Conservation (phyloP, 2,329 filamentous ascomycete genomes). For the Cyanodermella asteris region DNA sequence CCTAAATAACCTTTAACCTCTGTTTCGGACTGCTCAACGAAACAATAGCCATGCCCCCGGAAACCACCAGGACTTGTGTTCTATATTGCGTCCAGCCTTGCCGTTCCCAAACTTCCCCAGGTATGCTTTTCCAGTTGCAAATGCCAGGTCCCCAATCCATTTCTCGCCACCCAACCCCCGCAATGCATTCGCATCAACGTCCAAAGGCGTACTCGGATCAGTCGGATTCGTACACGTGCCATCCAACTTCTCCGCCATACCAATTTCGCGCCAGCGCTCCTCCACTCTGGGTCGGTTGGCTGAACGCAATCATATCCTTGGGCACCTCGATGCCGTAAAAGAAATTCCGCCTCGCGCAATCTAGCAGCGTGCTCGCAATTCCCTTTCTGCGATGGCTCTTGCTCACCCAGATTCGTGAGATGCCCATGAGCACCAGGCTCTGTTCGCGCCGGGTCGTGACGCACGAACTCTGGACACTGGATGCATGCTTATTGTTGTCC, state of each 20-base stretch:
- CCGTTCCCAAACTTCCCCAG: too few species aligned
- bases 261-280: constrained; percentile 34
- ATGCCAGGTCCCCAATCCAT: too few species aligned
- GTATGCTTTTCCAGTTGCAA: too few species aligned
- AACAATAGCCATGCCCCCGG: too few species aligned
- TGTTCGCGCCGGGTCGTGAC: constrained; percentile 23
- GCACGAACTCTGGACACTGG: constrained; percentile 14
- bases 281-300: constrained; percentile 42
- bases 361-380: constrained; percentile 34
- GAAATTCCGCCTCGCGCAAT: constrained; percentile 32
- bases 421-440: constrained; percentile 31
- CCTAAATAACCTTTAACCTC: too few species aligned
- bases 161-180: too few species aligned
- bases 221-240: constrained; percentile 35
- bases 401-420: constrained; percentile 45
- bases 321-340: constrained; percentile 32
- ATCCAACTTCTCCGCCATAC: constrained; percentile 31
- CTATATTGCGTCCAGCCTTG: too few species aligned
- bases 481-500: constrained; percentile 7
- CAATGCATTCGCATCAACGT: too few species aligned
- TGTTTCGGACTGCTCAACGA: too few species aligned
- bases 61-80: too few species aligned
- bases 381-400: constrained; percentile 32
- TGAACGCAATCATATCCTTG: constrained; percentile 38
- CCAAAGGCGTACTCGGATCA: too few species aligned